These are phyloP conservation scores for Mercurialis annua DNA, from an alignment of 345 rosid genomes.

Conservation along the genomic window DNA sequence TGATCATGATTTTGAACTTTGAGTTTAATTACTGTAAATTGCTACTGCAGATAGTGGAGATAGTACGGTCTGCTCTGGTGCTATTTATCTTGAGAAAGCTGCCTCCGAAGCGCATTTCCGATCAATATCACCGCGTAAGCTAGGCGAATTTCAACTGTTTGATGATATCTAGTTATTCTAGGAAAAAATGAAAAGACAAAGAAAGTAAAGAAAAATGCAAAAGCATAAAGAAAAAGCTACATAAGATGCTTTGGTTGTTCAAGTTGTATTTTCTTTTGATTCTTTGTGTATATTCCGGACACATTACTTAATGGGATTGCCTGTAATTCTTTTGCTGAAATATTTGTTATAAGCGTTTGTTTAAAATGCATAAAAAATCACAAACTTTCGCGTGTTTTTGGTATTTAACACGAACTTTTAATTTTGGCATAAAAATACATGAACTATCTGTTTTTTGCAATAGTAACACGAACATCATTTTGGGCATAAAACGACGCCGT, in stretches of 20 bases:
- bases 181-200: neutral
- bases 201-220: neutral
- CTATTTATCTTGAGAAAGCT: slow-evolving; percentile 72
- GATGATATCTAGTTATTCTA: neutral
- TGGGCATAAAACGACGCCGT: too few relatives aligned
- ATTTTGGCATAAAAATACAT: too few relatives aligned
- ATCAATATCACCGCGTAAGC: slow-evolving; percentile 62
- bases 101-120: slow-evolving; percentile 68
- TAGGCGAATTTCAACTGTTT: slow-evolving; percentile 18
- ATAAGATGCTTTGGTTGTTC: neutral
- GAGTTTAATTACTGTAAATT: too few relatives aligned
- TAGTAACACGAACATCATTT: too few relatives aligned
- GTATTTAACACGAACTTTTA: too few relatives aligned
- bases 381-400: too few relatives aligned
- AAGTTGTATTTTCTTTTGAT: neutral
- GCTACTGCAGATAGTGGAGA: slow-evolving; percentile 78
- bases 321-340: neutral
- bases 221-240: neutral
- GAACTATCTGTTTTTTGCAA: too few relatives aligned
- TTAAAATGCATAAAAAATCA: too few relatives aligned
- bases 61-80: slow-evolving; percentile 70
- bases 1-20: too few relatives aligned
- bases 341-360: neutral
- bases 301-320: neutral
- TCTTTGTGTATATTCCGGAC: neutral